Conservation (phyloP, 805 yeast genomes). For the Metschnikowia picachoensis region DNA sequence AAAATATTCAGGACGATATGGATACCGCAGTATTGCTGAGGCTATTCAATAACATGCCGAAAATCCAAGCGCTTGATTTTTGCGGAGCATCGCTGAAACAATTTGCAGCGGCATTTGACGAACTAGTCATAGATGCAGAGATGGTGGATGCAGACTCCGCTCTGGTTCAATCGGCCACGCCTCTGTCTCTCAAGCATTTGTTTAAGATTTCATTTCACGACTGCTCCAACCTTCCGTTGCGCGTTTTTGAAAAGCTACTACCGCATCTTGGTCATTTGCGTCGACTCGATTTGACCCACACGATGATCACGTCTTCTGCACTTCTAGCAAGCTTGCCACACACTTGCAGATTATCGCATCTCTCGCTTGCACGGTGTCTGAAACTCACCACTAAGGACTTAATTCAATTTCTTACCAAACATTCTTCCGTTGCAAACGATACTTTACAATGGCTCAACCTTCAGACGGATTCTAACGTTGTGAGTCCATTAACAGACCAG, state of each 20-base stretch:
- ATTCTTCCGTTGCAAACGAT: constrained; percentile 54
- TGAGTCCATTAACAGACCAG: constrained; percentile 50
- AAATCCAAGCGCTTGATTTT: constrained; percentile 71
- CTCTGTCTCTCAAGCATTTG: constrained; percentile 13
- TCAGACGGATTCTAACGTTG: constrained; percentile 60
- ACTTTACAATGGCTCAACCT: constrained; percentile 63
- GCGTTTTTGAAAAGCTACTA: constrained; percentile 52
- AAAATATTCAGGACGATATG: constrained; percentile 80
- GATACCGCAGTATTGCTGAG: constrained; percentile 52
- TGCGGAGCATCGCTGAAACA: constrained; percentile 77
- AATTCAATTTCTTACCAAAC: constrained; percentile 63
- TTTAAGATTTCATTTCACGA: constrained; percentile 75
- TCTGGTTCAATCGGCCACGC: background rate
- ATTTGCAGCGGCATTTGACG: constrained; percentile 57
- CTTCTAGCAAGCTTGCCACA: constrained; percentile 50
- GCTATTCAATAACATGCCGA: constrained; percentile 51
- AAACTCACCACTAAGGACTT: constrained; percentile 69
- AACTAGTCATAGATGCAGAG: constrained; percentile 25
- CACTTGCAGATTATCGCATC: constrained; percentile 62
- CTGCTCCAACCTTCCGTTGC: constrained; percentile 70
- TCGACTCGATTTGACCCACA: constrained; percentile 76
- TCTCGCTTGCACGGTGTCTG: constrained; percentile 54
- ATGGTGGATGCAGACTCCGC: constrained; percentile 2
- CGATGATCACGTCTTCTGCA: constrained; percentile 65
- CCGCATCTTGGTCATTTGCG: constrained; percentile 54